Evolutionary conservation across 1,284 basidiomycete genomes (phyloP).

Genomic region (Microbotryomycetes sp.): DNA sequence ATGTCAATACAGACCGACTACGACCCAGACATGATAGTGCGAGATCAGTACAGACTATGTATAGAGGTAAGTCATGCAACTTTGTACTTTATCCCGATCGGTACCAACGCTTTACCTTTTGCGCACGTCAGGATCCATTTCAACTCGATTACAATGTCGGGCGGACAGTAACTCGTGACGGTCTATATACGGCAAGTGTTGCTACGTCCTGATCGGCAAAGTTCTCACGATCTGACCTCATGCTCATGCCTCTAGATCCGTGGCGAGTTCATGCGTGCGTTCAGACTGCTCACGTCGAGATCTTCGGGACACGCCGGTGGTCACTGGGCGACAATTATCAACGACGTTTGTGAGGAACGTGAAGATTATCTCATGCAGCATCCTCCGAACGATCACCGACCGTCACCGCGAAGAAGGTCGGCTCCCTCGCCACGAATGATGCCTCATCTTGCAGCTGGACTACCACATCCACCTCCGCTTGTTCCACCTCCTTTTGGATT

Average conservation of each 20-base stretch:
- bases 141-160: conserved; percentile 93
- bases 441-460: background rate
- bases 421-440: conserved; percentile 31
- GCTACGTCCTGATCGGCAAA: background rate
- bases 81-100: too few species aligned
- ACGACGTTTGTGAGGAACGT: conserved; percentile 39
- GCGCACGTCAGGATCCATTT: conserved; percentile 72
- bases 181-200: conserved; percentile 73
- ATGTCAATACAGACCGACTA: conserved; percentile 41
- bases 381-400: conserved; percentile 24
- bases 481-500: background rate
- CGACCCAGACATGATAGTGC: conserved; percentile 55
- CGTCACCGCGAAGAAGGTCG: conserved; percentile 24
- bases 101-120: too few species aligned
- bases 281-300: conserved; percentile 48
- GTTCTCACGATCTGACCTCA: background rate
- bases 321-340: conserved; percentile 36
- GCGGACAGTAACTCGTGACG: conserved; percentile 92
- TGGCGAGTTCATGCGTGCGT: conserved; percentile 96
- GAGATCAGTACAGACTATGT: conserved; percentile 85
- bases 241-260: conserved; percentile 61
- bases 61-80: conserved; percentile 62
- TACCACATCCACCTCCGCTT: conserved; percentile 4
- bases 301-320: conserved; percentile 29
- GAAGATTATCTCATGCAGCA: conserved; percentile 39